Base-by-base conservation (phyloP, 768 basidiomycete genomes). In the Lactarius akahatsu region DNA sequence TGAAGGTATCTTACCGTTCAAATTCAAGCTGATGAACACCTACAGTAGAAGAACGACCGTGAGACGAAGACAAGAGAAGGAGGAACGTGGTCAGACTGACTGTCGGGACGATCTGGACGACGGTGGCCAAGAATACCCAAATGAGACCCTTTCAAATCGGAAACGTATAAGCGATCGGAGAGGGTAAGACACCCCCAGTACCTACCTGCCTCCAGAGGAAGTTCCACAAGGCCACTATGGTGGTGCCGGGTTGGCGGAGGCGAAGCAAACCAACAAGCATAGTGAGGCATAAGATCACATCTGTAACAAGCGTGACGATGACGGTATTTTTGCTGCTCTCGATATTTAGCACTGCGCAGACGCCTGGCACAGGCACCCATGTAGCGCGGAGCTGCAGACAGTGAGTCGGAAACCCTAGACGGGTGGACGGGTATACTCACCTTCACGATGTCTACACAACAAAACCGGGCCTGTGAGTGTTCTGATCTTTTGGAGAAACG, bases 191-290 rank as follows among this genome's bases (percentile, higher is more conserved):
- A n/a, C 26, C 23, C 10, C 23, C 23, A 52, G 2, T 13, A 52
- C 50, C 50, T 28, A 65, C 67, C 59, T 65, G 67, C 38, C 16
- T 65, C 52, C 36, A 65, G 8, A 68, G 59, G 36, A 65, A 15
- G 6, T 16, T 18, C 34, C 56, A 30, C 10, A 68, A 20, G 5
- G 59, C 50, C n/a, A 36, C 13, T 23, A 8, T 16, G 26, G 26
- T 16, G 26, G 20, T n/a, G 30, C 55, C 52, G 3, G 11, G 3
- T 9, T 4, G 41, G n/a, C 57, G 66, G 15, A 63, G 4, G 32
- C 45, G 43, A 23, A 68, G 36, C 36, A 68, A 40, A 28, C 64
- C 64, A 30, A 43, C 36, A 15, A 68, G 38, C 63, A 68, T 61
- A 28, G 40, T 40, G 1, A 40, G 18, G 6, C 65, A 55, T 36